These are phyloP conservation scores for Verticillium dahliae DNA, from an alignment of 2,329 filamentous ascomycete species.

Conservation along the genomic window DNA sequence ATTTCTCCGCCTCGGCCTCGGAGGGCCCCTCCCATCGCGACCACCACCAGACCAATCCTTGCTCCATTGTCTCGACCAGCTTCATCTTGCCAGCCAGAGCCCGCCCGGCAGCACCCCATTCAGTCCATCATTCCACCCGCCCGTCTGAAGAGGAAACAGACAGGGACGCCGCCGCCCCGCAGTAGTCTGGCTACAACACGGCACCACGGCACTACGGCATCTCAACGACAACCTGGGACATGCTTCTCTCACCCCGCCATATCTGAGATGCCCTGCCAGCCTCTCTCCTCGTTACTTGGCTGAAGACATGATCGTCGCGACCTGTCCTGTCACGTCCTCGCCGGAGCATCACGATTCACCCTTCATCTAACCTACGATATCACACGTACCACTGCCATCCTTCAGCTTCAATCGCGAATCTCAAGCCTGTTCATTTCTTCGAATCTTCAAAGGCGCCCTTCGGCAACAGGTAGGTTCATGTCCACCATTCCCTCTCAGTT, in stretches of 20 bases:
- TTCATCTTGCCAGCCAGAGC: neutral
- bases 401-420: neutral
- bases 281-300: neutral
- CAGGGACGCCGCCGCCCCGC: neutral
- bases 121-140: neutral
- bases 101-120: neutral
- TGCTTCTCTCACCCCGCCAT: neutral
- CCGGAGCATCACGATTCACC: neutral
- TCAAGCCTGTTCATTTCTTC: neutral
- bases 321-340: neutral
- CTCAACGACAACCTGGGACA: neutral
- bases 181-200: neutral
- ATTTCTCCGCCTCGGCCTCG: neutral
- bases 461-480: neutral
- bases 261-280: neutral
- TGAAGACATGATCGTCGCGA: neutral
- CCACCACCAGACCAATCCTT: neutral
- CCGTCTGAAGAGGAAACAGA: neutral
- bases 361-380: neutral
- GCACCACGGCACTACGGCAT: neutral
- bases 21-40: neutral
- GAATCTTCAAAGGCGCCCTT: neutral
- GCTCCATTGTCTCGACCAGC: neutral
- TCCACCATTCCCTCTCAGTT: no score
- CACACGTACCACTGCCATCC: neutral